Evolutionary conservation across 768 basidiomycete genomes (phyloP), one percentile per base, ranked within the genome.

Genomic region (Xerocomellus dryophilus): DNA sequence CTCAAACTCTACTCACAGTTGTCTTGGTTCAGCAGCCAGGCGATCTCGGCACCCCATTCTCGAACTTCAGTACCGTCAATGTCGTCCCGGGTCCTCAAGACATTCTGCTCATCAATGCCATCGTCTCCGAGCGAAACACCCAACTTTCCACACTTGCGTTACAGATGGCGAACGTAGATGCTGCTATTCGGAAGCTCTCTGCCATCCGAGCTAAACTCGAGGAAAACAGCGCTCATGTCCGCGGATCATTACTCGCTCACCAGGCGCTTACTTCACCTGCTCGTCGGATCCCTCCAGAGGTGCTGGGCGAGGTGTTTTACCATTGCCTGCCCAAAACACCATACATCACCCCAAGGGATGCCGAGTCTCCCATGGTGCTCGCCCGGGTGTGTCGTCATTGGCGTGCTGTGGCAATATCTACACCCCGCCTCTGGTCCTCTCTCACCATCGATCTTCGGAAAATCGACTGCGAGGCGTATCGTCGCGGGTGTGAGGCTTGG

Each of bases 341-440:
- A 2, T 73, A 70, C 34, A 50, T 61, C 32, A 58, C 60, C 7
- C 70, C 70, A 43, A 53, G 45, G 7, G 48, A 53, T 25, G 32
- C 38, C 23, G 61, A 61, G 23, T 40, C 60, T 29, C 70, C 68
- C 21, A 47, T 71, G 54, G 53, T 71, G 32, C 56, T 71, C 41
- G 59, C 60, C 25, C 60, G 41, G 11, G 65, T 71, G 21, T 71
- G 68, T 43, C 62, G 57, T 44, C 59, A 51, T n/a, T 71, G 70
- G 70, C 69, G 67, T 29, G 58, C 52, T 17, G 65, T 73, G 10
- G 62, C 68, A 12, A 25, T 69, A 14, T 60, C 68, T 12, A 69
- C 72, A 11, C 70, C 71, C 18, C 54, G 50, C 29, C 66, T 73
- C 23, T 71, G 70, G 70, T 59, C 61, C 8, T 70, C 72, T 23